Base-by-base conservation (phyloP, 2,329 filamentous ascomycete genomes). In the Diplodia intermedia region DNA sequence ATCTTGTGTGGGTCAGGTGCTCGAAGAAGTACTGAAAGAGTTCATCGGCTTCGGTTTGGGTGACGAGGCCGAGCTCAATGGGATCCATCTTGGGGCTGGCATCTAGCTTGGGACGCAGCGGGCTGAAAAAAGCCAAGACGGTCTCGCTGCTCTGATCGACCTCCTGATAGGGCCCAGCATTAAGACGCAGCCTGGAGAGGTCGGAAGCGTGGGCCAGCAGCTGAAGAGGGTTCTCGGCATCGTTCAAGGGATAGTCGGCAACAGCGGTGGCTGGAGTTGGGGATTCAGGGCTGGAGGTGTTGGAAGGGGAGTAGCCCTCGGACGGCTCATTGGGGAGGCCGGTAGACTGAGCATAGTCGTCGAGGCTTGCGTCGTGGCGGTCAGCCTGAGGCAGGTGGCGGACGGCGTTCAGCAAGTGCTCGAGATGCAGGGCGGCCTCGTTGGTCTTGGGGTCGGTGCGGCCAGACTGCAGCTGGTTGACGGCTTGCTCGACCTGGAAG, bases 201-300 rank as follows among this genome's bases (percentile, higher is more conserved):
- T 91, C 89, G 0, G 90, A 92, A 1, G 90, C 90, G 38, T 90
- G 85, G 2, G 90, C 90, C 40, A 93, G 86, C 18, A 92, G 80
- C 75, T 93, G 90, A 5, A 92, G 80, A 0, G 90, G 90, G 69
- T 92, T 93, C 73, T 93, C 90, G 3, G 90, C 90, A 75, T 91
- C 90, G 71, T 92, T 90, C 31, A 91, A 81, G 14, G 88, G 84
- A 38, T 90, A 82, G 43, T 78, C 66, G 14, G 36, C 66, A 53
- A 56, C 50, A 26, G 56, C 56, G 12, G 56, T 43, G 31, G 49
- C 36, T 8, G 68, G 52, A 15, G 68, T 68, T 18, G 75, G 73
- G 38, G 75, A 52, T 4, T 31, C 60, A 1, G 49, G 60, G 12
- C 49, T 56, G 5, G 60, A 65, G 4, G 36, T 15, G 26, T 54